Base-by-base conservation (phyloP, 371 early-diverging fungal species). In the Mucor irregularis region DNA sequence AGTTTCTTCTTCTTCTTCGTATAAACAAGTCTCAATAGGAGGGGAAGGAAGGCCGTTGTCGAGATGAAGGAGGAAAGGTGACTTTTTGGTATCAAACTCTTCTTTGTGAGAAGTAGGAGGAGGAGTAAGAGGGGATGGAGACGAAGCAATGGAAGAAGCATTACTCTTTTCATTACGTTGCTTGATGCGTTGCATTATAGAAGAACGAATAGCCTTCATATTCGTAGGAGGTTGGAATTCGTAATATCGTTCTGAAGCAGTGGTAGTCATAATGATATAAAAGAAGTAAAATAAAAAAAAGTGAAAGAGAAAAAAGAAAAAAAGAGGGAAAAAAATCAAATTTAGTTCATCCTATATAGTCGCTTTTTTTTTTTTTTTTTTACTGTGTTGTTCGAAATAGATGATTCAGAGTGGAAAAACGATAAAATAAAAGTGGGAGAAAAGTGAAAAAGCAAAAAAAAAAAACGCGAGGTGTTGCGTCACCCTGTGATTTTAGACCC, bases 11-110 rank as follows among this genome's bases (percentile, higher is more conserved):
- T 53, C 53, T 21, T 49, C 54, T 44, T 65, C 66, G 43, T 53
- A 56, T 26, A 30, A 45, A 43, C 63, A 68, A 19, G 57, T 40
- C 39, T 74, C 74, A 28, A 68, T 63, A 22, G 74, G 74, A 49
- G 74, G 74, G 25, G 74, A 74, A 30, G 74, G 74, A 21, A 74
- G 40, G 0, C 74, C 74, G 16, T 69, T 73, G 42, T 71, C 72
- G 49, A 61, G 47, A 56, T 44, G 58, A 34, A 48, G 42, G 39
- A 17, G 53, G 47, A 61, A 33, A 28, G 49, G 22, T 19, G 17
- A 28, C 35, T 57, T 53, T 28, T 53, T 19, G 22, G 26, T 38
- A 19, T 30, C 30, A 48, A 45, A 10, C 21, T 52, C 52, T 30
- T 45, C 16, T 16, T 29, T 33, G 16, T 42, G 37, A 33, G 48